These are phyloP conservation scores for Melocanna baccifera DNA, from an alignment of 176 grass and related monocot genomes.

Conservation along the genomic window DNA sequence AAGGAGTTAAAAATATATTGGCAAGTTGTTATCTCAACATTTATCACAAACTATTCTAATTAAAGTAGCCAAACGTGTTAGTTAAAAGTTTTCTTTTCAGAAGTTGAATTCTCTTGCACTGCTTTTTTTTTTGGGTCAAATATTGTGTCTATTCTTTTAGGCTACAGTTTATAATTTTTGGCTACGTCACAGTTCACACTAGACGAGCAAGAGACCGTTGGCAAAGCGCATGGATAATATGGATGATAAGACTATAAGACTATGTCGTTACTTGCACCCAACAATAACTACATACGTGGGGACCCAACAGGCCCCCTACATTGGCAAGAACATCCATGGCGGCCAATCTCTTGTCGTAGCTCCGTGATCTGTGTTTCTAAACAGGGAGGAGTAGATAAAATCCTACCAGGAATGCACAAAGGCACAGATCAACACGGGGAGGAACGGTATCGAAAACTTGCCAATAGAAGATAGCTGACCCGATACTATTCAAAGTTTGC, in stretches of 20 bases:
- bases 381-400: conserved; percentile 27
- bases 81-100: not conserved
- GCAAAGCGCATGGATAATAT: conserved; percentile 23
- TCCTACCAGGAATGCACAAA: conserved; percentile 28
- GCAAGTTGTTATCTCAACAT: not conserved
- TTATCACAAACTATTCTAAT: too few relatives aligned
- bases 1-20: not conserved
- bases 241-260: not conserved
- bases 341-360: not conserved
- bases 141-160: not conserved
- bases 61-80: not conserved
- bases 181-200: not conserved
- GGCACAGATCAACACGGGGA: conserved; percentile 15
- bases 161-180: too few relatives aligned
- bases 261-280: conserved; percentile 31
- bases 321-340: conserved; percentile 35
- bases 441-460: not conserved
- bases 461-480: conserved; percentile 7
- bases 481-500: not conserved
- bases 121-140: not conserved
- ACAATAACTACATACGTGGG: not conserved
- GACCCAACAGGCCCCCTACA: conserved; percentile 1
- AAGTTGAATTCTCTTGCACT: not conserved
- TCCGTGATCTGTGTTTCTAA: not conserved
- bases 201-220: not conserved